phyloP scores from a whole-genome alignment of 306 rosid genomes.

The Carpinus viminea region DNA sequence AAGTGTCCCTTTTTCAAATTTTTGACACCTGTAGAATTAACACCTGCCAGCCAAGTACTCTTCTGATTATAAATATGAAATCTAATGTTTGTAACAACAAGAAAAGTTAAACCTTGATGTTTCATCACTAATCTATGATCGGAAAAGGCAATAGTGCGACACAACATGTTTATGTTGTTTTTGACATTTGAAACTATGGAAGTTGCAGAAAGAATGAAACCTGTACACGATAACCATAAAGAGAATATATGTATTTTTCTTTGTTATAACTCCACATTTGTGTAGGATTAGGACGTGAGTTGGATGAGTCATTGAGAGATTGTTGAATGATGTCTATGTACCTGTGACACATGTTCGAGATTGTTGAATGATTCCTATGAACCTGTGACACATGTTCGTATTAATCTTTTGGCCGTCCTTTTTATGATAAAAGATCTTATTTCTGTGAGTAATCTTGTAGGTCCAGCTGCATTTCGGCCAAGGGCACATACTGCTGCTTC shows the following conservation, averaged over 20 bases:
- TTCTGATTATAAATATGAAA: too few relatives aligned
- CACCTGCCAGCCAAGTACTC: too few relatives aligned
- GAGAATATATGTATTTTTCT: not conserved
- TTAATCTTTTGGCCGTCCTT: slow-evolving; percentile 6
- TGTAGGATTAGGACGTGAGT: slow-evolving; percentile 4
- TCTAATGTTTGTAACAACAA: too few relatives aligned
- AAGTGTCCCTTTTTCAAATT: not conserved
- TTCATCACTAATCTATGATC: not conserved
- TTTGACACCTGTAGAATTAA: too few relatives aligned
- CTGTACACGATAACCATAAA: not conserved
- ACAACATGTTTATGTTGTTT: not conserved
- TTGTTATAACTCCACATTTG: too few relatives aligned
- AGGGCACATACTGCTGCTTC: slow-evolving; percentile 81
- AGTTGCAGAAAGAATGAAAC: slow-evolving; percentile 14
- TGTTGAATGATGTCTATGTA: slow-evolving; percentile 4
- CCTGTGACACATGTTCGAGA: not conserved
- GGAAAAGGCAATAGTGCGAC: not conserved
- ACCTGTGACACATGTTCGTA: not conserved
- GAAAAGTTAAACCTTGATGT: too few relatives aligned
- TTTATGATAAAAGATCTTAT: slow-evolving; percentile 20
- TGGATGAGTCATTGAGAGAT: slow-evolving; percentile 15
- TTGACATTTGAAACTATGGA: slow-evolving; percentile 13
- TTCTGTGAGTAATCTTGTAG: slow-evolving; percentile 48
- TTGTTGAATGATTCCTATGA: slow-evolving; percentile 11
- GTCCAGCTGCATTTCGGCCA: slow-evolving; percentile 99